Evolutionary conservation across 2,329 filamentous ascomycete genomes (phyloP), one percentile per base, ranked within the genome.

Genomic region (Zalaria sp.): DNA sequence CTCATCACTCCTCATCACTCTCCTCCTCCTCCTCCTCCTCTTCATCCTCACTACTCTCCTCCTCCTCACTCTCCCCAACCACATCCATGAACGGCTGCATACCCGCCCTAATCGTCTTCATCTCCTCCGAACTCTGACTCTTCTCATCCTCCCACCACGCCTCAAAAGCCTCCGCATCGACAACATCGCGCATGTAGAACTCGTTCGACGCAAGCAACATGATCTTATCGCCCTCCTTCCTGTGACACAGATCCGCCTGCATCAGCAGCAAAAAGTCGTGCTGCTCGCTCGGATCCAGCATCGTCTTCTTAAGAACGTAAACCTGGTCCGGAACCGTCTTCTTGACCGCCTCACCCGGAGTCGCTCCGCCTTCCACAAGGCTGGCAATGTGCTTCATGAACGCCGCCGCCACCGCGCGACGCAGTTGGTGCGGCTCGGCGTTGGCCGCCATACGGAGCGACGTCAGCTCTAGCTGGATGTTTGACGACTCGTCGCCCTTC

Each of bases 401-500:
- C 1, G 88, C 83, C 2, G 81, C 77, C 2, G 85, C 85, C 25
- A 96, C 80, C 10, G 91, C 87, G 29, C 81, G 80, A 36, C 89
- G 83, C 54, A 96, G 84, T 60, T 91, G 83, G 49, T 81, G 74
- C 55, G 94, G 89, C 1, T 86, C 88, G 2, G 91, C 91, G 54
- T 96, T 86, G 53, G 83, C 85, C 42, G 81, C 82, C 60, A 98
- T 84, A 7, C 89, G 81, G n/a, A 96, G 71, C 37, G 86, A 84
- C 68, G 88, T 93, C 47, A 98, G 83, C 59, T 98, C 91, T 29
- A 96, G 75, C 58, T 89, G 86, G 54, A 94, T 88, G 48, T 93
- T 91, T 57, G 93, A 84, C 7, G 78, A 75, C 9, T 76, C 74
- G 39, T 77, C 68, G 25, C 79, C 81, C 46, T 77, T 74, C 40